These are phyloP conservation scores for Wickerhamomyces pijperi DNA, from an alignment of 805 yeast species.

Conservation along the genomic window DNA sequence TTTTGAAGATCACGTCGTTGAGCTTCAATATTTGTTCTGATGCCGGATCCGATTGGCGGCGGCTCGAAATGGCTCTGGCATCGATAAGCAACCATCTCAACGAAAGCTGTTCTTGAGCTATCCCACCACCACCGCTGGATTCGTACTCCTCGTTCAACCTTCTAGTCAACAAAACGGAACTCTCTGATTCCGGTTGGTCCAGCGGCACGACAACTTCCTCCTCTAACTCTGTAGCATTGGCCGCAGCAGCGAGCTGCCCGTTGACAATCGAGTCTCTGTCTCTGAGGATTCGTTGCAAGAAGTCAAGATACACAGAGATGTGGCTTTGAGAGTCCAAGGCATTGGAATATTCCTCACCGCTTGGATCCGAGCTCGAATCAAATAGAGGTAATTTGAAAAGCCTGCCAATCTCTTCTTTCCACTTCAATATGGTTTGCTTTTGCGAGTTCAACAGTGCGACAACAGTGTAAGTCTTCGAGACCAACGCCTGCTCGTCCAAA, in stretches of 20 bases:
- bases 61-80: too few species aligned
- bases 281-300: slow-evolving; percentile 33
- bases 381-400: slow-evolving; percentile 40
- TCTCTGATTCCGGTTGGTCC: too few species aligned
- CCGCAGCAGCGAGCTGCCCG: slow-evolving; percentile 11
- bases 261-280: slow-evolving; percentile 30
- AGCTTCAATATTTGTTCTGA: slow-evolving; percentile 3
- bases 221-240: slow-evolving; percentile 4
- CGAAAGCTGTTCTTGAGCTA: background rate
- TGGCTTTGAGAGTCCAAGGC: slow-evolving; percentile 69
- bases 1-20: slow-evolving; percentile 4
- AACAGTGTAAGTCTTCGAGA: slow-evolving; percentile 7
- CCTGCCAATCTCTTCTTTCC: slow-evolving; percentile 33
- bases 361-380: slow-evolving; percentile 30
- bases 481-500: slow-evolving; percentile 7
- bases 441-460: slow-evolving; percentile 37
- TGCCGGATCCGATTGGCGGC: too few species aligned
- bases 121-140: too few species aligned
- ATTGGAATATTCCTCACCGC: slow-evolving; percentile 56
- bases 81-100: slow-evolving; percentile 9
- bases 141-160: slow-evolving; percentile 5
- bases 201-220: slow-evolving; percentile 1
- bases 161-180: background rate
- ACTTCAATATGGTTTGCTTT: slow-evolving; percentile 35
- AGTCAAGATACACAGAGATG: slow-evolving; percentile 46